Base-by-base conservation (phyloP, 1,284 basidiomycete genomes). In the Peniophora sp. region DNA sequence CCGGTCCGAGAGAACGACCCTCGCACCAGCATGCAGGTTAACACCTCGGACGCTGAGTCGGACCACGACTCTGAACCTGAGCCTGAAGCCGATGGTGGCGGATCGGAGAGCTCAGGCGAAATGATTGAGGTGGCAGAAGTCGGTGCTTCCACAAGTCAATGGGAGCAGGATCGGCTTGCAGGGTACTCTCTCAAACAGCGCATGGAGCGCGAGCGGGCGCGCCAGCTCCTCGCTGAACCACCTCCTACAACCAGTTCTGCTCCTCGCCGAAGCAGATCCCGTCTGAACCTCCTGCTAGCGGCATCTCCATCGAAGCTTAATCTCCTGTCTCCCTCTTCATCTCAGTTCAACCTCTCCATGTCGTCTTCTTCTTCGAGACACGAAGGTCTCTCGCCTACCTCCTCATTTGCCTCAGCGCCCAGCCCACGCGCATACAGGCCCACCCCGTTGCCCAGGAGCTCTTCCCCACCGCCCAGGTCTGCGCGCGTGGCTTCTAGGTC, bases 111-210 rank as follows among this genome's bases (percentile, higher is more conserved):
- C 38, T 41, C 27, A 12, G 53, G 64, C 24, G 65, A 68, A 48
- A 50, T 65, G 11, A 54, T 45, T 49, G 63, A 51, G 56, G 59
- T 41, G 14, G 50, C 17, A 51, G 56, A 58, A 8, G 53, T 38
- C 17, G 25, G 49, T 3, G 39, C 60, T 0, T 50, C 55, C 16
- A 32, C 27, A 12, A 59, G 58, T 22, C 54, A 59, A 32, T 70
- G 66, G 65, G 66, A 66, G 20, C 57, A 60, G 3, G 67, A 67
- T 52, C 59, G 61, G 16, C 53, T 52, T 2, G 52, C 57, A 2
- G 66, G 66, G 6, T 51, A 64, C 17, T 50, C 59, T 5, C 58
- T 67, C 9, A 54, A 62, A n/a, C 57, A 63, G 49, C 58, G 63
- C 8, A 59, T 64, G 2, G 53, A 56, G 20, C 57, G 61, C 1